Conservation (phyloP, 73 alveolate genomes). For the Urostyla sp. region DNA sequence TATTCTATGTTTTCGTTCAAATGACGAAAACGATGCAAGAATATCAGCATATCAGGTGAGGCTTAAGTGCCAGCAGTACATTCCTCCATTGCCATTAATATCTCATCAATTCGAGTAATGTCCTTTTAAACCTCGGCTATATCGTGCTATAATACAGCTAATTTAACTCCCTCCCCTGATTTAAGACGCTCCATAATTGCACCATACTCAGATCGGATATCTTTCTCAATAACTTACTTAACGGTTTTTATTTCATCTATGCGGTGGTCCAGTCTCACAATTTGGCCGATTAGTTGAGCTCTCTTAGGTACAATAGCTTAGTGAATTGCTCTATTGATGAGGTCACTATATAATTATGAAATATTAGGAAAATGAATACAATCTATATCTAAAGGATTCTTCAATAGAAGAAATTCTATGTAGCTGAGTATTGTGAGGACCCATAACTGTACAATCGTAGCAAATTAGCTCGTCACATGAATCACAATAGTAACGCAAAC, state of each 20-base stretch:
- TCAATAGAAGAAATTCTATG: slow-evolving; percentile 89
- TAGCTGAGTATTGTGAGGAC: slow-evolving; percentile 96
- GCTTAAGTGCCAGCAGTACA: slow-evolving; percentile 66
- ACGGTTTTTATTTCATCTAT: slow-evolving; percentile 93
- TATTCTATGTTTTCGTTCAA: slow-evolving; percentile 86
- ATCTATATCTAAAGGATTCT: slow-evolving; percentile 93
- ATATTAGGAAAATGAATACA: too few relatives aligned
- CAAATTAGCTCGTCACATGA: slow-evolving; percentile 96
- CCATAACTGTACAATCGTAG: slow-evolving; percentile 95
- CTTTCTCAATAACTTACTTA: slow-evolving; percentile 94
- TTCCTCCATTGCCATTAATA: slow-evolving; percentile 87
- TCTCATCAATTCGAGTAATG: slow-evolving; percentile 92
- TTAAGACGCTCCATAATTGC: slow-evolving; percentile 97
- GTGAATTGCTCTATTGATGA: slow-evolving; percentile 77
- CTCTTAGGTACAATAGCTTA: slow-evolving; percentile 88
- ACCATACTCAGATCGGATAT: slow-evolving; percentile 93
- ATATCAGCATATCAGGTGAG: slow-evolving; percentile 53
- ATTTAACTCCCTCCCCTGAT: slow-evolving; percentile 93
- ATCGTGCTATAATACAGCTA: slow-evolving; percentile 95
- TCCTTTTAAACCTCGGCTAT: slow-evolving; percentile 95
- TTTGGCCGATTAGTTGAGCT: slow-evolving; percentile 88
- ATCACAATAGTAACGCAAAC: slow-evolving; percentile 90
- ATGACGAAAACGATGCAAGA: slow-evolving; percentile 71
- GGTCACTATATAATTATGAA: too few relatives aligned
- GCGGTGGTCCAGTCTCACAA: slow-evolving; percentile 85